phyloP scores from a whole-genome alignment of 2,329 filamentous ascomycete species.

The Cadophora sp. region DNA sequence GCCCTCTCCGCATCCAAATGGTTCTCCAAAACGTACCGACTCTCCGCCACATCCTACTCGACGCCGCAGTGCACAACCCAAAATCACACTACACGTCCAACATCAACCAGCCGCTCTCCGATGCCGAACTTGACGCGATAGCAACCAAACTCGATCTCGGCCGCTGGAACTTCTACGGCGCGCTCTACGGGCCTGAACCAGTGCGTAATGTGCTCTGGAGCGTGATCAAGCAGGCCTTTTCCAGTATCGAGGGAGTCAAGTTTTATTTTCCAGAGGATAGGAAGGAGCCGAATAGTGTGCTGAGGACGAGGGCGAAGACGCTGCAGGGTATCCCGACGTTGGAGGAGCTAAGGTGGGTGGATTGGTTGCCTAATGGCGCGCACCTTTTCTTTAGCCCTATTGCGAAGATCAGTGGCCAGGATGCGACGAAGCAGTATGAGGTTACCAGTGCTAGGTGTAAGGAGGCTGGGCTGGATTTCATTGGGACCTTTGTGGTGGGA shows the following conservation, averaged over 20 bases:
- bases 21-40: constrained; percentile 51
- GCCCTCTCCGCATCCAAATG: constrained; percentile 46
- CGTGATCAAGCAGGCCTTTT: constrained; percentile 42
- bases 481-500: constrained; percentile 58
- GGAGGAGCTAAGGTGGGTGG: constrained; percentile 50
- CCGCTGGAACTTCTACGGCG: constrained; percentile 56
- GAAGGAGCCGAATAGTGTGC: constrained; percentile 37
- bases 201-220: constrained; percentile 46
- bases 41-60: constrained; percentile 43
- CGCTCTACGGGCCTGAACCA: constrained; percentile 47
- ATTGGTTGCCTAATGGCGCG: constrained; percentile 59
- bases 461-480: constrained; percentile 57
- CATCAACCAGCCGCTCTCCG: constrained; percentile 46
- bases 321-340: constrained; percentile 42
- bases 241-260: constrained; percentile 42
- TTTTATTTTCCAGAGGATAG: constrained; percentile 44
- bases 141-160: constrained; percentile 51
- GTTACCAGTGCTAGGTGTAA: constrained; percentile 47
- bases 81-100: constrained; percentile 44
- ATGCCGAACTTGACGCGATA: constrained; percentile 51
- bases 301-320: constrained; percentile 44
- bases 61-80: constrained; percentile 47
- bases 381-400: constrained; percentile 62
- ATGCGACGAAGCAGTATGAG: constrained; percentile 54
- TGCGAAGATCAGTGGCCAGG: constrained; percentile 54